Evolutionary conservation across 306 rosid genomes (phyloP), one percentile per base, ranked within the genome.

Genomic region (Quercus gilva): DNA sequence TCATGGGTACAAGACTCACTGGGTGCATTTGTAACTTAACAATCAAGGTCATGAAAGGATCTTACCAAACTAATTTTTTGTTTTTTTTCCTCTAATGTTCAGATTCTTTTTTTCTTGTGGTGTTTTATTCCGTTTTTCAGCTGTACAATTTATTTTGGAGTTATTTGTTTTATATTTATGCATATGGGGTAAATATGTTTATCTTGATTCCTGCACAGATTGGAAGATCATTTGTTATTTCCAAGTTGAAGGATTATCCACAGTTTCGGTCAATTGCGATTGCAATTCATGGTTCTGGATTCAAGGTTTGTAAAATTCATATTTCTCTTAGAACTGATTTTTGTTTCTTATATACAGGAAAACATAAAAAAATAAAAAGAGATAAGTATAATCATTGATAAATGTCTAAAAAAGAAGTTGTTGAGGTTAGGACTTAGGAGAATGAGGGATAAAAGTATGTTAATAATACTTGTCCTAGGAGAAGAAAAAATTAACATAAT

Each of bases 171-270:
- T 76, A 69, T 70, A 19, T 35, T 55, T 35, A 51, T 59, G 41
- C 21, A 73, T 5, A 29, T 43, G 14, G 28, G 17, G 25, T 69
- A 26, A 53, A 60, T 58, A 35, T 73, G 67, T 9, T 82, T 83
- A 79, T 78, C 55, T 80, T 20, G 51, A 73, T 73, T 25, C 60
- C 51, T 79, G 29, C 80, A 76, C 94, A 96, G 99, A 93, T 96
- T 80, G 99, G 98, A 75, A 93, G 82, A 83, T 85, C 99, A 69
- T 96, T 85, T 82, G 98, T 96, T 77, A 82, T 90, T 79, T 91
- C 97, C 76, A 96, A 71, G 87, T 82, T 96, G 88, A 96, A 93
- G 92, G 98, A 96, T 84, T 96, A 96, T 87, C 99, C 98, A 17
- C 93, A 87, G 75, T 96, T 96, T 65, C 87, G 79, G 78, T 89